phyloP scores from a whole-genome alignment of 2,329 filamentous ascomycete genomes.

The Sarocladium kiliense region DNA sequence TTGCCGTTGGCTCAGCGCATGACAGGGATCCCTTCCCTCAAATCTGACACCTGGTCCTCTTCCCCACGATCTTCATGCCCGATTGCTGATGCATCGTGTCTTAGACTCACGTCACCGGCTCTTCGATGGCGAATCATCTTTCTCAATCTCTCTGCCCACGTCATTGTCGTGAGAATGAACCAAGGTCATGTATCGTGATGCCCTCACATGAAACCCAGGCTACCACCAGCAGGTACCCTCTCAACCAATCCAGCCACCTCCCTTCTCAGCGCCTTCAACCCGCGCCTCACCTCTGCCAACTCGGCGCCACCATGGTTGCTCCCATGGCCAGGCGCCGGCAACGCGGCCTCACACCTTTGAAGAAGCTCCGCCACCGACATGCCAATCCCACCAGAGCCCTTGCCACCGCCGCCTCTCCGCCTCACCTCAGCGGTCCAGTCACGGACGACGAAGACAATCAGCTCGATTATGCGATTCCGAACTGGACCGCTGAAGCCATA shows the following conservation, averaged over 20 bases:
- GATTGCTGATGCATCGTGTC: background rate
- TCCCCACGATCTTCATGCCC: background rate
- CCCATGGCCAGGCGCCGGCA: constrained; percentile 33
- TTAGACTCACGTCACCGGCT: background rate
- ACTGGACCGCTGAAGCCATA: constrained; percentile 49
- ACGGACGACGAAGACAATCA: constrained; percentile 45
- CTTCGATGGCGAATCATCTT: too few species aligned
- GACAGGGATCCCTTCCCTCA: background rate
- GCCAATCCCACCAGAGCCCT: constrained; percentile 31
- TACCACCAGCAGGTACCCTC: constrained; percentile 32
- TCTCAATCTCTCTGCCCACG: background rate
- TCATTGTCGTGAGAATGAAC: background rate
- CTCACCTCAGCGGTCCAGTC: constrained; percentile 46
- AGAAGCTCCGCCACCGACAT: constrained; percentile 46
- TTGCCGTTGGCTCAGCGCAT: background rate
- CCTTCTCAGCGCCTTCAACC: constrained; percentile 36
- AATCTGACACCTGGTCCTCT: background rate
- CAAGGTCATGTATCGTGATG: background rate
- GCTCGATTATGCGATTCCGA: constrained; percentile 48
- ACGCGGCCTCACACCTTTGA: constrained; percentile 41
- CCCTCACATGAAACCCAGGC: constrained; percentile 40
- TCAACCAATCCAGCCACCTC: constrained; percentile 40
- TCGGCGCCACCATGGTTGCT: constrained; percentile 41
- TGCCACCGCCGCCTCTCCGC: constrained; percentile 33
- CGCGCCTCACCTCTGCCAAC: constrained; percentile 36